Base-by-base conservation (phyloP, 106 monocot genomes). In the Dendrobium chrysotoxum region DNA sequence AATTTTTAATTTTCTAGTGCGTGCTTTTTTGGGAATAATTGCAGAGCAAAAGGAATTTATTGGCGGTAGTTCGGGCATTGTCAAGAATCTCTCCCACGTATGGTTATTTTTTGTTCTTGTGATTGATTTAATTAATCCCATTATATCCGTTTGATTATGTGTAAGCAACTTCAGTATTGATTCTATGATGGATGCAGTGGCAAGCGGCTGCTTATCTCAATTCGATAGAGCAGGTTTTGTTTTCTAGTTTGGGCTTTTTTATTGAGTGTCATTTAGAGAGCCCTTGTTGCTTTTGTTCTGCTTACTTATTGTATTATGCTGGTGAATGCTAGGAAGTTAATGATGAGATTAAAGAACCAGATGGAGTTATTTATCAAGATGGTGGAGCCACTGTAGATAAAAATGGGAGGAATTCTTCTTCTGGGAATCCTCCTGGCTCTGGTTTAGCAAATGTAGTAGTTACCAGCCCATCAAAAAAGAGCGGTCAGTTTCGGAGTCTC, bases 41-140 rank as follows among this genome's bases (percentile, higher is more conserved):
- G 44, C 76, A 76, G 76, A 76, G 28, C 76, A 76, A 76, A 76
- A 45, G 76, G 26, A 76, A 76, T 76, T 76, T 76, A 35, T 76
- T 76, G 47, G 47, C 15, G 76, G 76, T 28, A 47, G 45, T 26
- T 28, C 25, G 45, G 12, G 76, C 46, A 76, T 76, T 76, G 25
- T 76, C 47, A 45, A 50, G 46, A 76, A 76, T 47, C 11, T 45
- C 47, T 76, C 76, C 46, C 76, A 25, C n/a, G 76, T 76, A 76
- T 26, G 76, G 13, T 50, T 50, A 47, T 76, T 25, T 40, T 23
- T 26, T 4, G 47, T 76, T 50, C 1, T 35, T 20, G 13, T 74
- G 9, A 0, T 40, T 73, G 40, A 20, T 40, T 74, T 42, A 18
- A 7, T 74, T 70, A 18, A 40, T 20, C 25, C 15, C 46, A 11